Conservation (phyloP, 2,329 filamentous ascomycete genomes). For the Fusarium buxicola region DNA sequence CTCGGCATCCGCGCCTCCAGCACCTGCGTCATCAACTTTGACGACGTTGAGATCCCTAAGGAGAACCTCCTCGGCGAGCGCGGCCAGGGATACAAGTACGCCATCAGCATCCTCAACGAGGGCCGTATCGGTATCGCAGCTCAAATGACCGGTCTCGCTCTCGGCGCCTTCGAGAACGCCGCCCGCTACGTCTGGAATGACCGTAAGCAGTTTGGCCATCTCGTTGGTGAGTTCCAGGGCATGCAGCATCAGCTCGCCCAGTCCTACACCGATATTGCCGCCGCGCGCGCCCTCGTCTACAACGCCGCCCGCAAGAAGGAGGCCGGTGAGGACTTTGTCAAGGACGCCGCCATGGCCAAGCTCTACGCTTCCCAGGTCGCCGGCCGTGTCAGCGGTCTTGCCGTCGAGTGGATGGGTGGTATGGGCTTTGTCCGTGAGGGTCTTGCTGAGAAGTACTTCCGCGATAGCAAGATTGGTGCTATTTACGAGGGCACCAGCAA, state of each 20-base stretch:
- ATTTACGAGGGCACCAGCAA: conserved; percentile 95
- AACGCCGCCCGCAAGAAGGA: conserved; percentile 99
- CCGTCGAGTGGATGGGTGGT: conserved; percentile 99
- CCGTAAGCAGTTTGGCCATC: conserved; percentile 93
- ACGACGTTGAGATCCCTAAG: conserved; percentile 91
- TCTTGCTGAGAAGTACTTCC: conserved; percentile 96
- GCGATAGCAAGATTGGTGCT: conserved; percentile 97
- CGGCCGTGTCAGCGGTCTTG: conserved; percentile 83
- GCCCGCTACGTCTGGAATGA: conserved; percentile 97
- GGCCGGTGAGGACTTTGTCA: conserved; percentile 93
- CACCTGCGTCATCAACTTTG: conserved; percentile 97
- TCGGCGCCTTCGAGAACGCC: conserved; percentile 96
- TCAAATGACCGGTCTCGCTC: conserved; percentile 96
- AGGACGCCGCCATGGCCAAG: conserved; percentile 98
- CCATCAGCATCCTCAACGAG: conserved; percentile 93
- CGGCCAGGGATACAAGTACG: conserved; percentile 97
- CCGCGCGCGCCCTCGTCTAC: conserved; percentile 91
- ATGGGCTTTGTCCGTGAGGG: conserved; percentile 99
- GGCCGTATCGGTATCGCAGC: conserved; percentile 97
- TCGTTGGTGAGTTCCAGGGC: conserved; percentile 96
- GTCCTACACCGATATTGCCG: conserved; percentile 91
- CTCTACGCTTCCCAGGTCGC: conserved; percentile 94
- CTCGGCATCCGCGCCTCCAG: conserved; percentile 95
- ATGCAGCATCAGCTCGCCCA: conserved; percentile 99
- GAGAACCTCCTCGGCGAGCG: conserved; percentile 89